Evolutionary conservation across 2,329 filamentous ascomycete genomes (phyloP).

Genomic region (Rhexocercosporidium sp.): DNA sequence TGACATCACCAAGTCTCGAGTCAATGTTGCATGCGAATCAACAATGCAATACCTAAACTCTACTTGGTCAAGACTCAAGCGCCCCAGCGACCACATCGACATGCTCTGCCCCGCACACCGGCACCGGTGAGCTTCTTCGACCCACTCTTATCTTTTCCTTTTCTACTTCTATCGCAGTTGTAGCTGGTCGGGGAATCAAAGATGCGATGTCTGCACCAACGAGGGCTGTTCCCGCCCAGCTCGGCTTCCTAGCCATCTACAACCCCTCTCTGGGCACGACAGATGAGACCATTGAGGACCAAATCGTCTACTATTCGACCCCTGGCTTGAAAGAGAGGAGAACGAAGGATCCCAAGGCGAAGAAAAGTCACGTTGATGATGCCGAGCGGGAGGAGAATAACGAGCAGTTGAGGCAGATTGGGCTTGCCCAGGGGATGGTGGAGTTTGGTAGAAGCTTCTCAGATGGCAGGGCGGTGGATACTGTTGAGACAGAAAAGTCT

Average conservation of each 20-base stretch:
- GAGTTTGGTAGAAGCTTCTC: slow-evolving; percentile 91
- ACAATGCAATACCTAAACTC: no score
- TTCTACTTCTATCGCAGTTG: neutral
- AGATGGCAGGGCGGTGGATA: slow-evolving; percentile 75
- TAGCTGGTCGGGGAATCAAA: neutral
- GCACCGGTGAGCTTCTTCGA: neutral
- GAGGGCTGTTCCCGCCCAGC: slow-evolving; percentile 68
- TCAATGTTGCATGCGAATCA: neutral
- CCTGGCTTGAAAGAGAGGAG: slow-evolving; percentile 21
- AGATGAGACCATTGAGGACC: slow-evolving; percentile 67
- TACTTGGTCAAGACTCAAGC: no score
- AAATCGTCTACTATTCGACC: slow-evolving; percentile 85
- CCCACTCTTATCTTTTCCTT: neutral
- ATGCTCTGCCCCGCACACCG: neutral
- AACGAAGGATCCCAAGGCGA: slow-evolving; percentile 18
- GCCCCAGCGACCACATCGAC: neutral
- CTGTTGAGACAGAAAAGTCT: slow-evolving; percentile 88
- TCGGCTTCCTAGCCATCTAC: slow-evolving; percentile 93
- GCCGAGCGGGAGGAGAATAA: slow-evolving; percentile 71
- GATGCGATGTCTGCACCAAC: slow-evolving; percentile 39
- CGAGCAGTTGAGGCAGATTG: slow-evolving; percentile 88
- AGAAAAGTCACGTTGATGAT: slow-evolving; percentile 35
- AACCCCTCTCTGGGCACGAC: slow-evolving; percentile 79
- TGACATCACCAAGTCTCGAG: slow-evolving; percentile 1
- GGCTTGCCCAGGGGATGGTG: slow-evolving; percentile 95